Base-by-base conservation (phyloP, 2,329 filamentous ascomycete genomes). In the Talaromyces islandicus region DNA sequence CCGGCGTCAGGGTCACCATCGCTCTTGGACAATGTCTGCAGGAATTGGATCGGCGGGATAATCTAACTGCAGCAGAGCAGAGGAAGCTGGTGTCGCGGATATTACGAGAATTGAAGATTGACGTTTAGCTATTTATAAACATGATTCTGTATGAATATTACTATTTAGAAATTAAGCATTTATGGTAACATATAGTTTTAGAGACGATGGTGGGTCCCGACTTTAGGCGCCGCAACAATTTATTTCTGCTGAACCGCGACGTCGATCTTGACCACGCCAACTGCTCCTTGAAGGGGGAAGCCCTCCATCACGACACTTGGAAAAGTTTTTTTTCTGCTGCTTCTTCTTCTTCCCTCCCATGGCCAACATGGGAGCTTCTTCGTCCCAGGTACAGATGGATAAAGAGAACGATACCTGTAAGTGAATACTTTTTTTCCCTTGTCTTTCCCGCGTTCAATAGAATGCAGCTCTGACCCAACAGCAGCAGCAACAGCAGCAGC, bases 21-120 rank as follows among this genome's bases (percentile, higher is more conserved):
- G 83, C 86, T 0, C 89, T 97, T 59, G 93, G 92, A 1, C 85
- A 85, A 66, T 90, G 91, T 50, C 78, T 99, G 54, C 83, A 83
- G 68, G 85, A 90, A 71, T 88, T 88, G n/a, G 92, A 97, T 71
- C 83, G 88, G 69, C 82, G 83, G 58, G 30, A 57, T 41, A 69
- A 71, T 21, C 62, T 80, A 58, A 69, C 67, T 7, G 62, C 74
- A 27, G 68, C 71, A 51, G 79, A 80, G 59, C 78, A 80, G 66
- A 77, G 72, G 67, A 81, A 79, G 65, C 54, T 80, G 57, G 77
- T 79, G 32, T 72, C 72, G 54, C 77, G 67, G 64, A 66, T 78
- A 54, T 66, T 80, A 59, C 73, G 70, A 60, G 76, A 78, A 54
- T 70, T 78, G 71, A 72, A 74, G 60, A 63, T 75, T 43, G 69